Evolutionary conservation across 176 grass and related monocot genomes (phyloP).

Genomic region (Hsuehochloa calcarea): DNA sequence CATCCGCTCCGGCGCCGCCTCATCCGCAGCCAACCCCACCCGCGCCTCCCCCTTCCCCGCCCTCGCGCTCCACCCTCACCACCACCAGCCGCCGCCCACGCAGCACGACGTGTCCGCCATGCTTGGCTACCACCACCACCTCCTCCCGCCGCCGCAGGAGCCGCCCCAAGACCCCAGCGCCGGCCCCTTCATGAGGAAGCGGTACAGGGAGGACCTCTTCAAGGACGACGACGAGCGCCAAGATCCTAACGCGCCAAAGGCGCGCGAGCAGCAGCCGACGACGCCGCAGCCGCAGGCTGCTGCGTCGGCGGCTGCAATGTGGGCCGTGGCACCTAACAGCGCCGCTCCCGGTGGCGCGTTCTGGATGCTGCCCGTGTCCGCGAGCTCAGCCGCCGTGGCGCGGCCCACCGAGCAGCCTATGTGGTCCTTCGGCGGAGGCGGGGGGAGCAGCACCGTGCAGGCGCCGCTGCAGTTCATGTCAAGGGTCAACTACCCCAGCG

Average conservation of each 20-base stretch:
- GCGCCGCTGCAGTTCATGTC: constrained; percentile 80
- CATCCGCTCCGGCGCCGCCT: constrained; percentile 41
- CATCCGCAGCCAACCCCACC: constrained; percentile 25
- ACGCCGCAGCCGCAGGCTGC: not conserved
- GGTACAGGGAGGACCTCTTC: constrained; percentile 89
- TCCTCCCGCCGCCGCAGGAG: constrained; percentile 45
- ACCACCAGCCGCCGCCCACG: constrained; percentile 12
- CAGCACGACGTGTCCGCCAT: constrained; percentile 73
- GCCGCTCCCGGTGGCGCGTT: constrained; percentile 63
- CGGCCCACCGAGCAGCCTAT: constrained; percentile 65
- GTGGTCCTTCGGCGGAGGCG: constrained; percentile 71
- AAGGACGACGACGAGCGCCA: constrained; percentile 95
- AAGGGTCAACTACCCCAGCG: constrained; percentile 56
- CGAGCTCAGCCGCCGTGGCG: constrained; percentile 37
- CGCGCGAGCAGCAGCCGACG: constrained; percentile 45
- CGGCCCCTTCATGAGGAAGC: constrained; percentile 69
- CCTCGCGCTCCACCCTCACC: constrained; percentile 51
- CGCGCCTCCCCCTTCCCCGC: constrained; percentile 39
- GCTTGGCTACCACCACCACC: constrained; percentile 87
- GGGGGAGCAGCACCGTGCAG: constrained; percentile 59
- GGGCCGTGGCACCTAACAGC: constrained; percentile 79
- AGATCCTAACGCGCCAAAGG: constrained; percentile 40
- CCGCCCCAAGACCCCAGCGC: constrained; percentile 30
- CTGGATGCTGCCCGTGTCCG: constrained; percentile 92
- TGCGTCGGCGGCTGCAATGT: constrained; percentile 65